Evolutionary conservation across 2,329 filamentous ascomycete genomes (phyloP).

Genomic region (Cercospora sp.): DNA sequence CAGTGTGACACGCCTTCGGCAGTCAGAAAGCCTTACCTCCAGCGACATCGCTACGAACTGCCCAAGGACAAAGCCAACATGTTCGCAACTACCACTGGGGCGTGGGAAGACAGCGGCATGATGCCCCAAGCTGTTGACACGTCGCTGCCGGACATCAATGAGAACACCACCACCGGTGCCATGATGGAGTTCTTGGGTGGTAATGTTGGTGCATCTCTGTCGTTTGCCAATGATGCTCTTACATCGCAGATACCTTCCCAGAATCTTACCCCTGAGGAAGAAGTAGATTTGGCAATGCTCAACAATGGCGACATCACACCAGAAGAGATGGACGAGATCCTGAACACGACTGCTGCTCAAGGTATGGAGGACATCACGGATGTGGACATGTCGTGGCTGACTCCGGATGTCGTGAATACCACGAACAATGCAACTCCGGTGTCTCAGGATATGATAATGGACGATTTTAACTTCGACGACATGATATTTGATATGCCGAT

Average conservation of each 20-base stretch:
- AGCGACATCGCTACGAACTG: conserved; percentile 33
- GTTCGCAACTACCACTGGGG: conserved; percentile 35
- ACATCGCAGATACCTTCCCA: conserved; percentile 25
- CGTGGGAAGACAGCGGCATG: conserved; percentile 36
- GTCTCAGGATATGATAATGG: conserved; percentile 26
- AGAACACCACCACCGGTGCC: conserved; percentile 30
- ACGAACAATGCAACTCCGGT: conserved; percentile 4
- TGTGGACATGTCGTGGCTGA: conserved; percentile 15
- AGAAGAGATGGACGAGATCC: conserved; percentile 28
- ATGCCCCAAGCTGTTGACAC: conserved; percentile 32
- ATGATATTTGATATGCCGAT: conserved; percentile 34
- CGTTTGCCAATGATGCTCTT: conserved; percentile 31
- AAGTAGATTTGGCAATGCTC: conserved; percentile 14
- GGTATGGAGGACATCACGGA: conserved; percentile 2
- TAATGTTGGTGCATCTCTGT: conserved; percentile 26
- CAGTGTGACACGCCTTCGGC: conserved; percentile 1
- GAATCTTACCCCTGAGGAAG: conserved; percentile 3
- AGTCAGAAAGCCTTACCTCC: conserved; percentile 27
- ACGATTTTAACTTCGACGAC: conserved; percentile 28
- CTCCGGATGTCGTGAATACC: conserved; percentile 3
- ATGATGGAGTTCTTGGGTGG: conserved; percentile 38
- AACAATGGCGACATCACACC: conserved; percentile 18
- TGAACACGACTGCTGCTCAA: conserved; percentile 21
- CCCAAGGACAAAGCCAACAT: conserved; percentile 31
- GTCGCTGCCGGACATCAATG: conserved; percentile 21